phyloP scores from a whole-genome alignment of 805 yeast genomes.

The Ogataea nitratoaversa region DNA sequence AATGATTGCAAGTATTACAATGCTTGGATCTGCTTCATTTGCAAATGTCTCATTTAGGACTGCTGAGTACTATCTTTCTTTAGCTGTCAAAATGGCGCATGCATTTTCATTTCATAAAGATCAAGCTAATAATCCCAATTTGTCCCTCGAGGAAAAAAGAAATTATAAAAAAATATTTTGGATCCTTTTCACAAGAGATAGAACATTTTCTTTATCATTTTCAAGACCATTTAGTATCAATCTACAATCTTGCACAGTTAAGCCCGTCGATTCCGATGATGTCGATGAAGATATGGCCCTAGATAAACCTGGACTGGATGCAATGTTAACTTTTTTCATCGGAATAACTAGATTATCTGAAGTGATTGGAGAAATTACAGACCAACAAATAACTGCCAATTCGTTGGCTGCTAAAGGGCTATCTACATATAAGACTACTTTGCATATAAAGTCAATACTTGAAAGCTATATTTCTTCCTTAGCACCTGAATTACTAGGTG shows the following conservation, averaged over 20 bases:
- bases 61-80: constrained; percentile 32
- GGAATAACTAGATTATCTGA: constrained; percentile 1
- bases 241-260: constrained; percentile 1
- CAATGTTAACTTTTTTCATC: neutral
- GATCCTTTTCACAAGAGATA: constrained; percentile 61
- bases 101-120: constrained; percentile 65
- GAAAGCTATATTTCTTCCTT: constrained; percentile 2
- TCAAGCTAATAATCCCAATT: neutral
- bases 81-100: constrained; percentile 63
- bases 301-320: neutral
- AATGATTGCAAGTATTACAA: constrained; percentile 30
- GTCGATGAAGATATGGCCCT: neutral
- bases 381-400: constrained; percentile 4
- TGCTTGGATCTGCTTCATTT: constrained; percentile 31
- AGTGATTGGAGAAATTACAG: constrained; percentile 3
- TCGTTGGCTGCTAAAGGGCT: constrained; percentile 2
- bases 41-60: constrained; percentile 38
- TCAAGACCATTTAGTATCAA: neutral
- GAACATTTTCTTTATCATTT: constrained; percentile 1
- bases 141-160: constrained; percentile 24
- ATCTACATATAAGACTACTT: neutral
- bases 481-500: neutral
- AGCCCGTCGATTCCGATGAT: neutral
- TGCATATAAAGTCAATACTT: constrained; percentile 1
- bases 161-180: constrained; percentile 67